Percentiles rank a stretch among this genome's conserved stretches.
These are phyloP conservation scores for Boeremia exigua DNA, from an alignment of 2,329 filamentous ascomycete genomes.

Conservation along the genomic window DNA sequence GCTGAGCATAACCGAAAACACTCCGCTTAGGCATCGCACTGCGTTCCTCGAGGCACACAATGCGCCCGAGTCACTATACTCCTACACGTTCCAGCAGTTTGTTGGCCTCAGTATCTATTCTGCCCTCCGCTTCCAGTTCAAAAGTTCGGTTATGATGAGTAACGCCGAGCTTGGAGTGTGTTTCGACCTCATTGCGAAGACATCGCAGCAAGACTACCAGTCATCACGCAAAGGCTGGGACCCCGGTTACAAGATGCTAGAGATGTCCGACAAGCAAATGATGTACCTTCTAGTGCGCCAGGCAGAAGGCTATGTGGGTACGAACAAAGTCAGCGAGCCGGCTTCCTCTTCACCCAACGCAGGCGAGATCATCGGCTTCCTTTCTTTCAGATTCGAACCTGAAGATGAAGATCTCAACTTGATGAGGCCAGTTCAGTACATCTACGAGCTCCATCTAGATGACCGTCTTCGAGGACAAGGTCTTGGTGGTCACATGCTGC, in stretches of 20 bases:
- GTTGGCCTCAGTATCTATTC: background rate
- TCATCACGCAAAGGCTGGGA: slow-evolving; percentile 69
- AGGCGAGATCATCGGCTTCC: slow-evolving; percentile 49
- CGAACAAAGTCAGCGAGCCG: background rate
- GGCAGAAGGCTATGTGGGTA: background rate
- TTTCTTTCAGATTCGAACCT: slow-evolving; percentile 61
- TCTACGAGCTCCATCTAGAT: slow-evolving; percentile 78
- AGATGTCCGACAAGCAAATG: slow-evolving; percentile 73
- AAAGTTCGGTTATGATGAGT: slow-evolving; percentile 39
- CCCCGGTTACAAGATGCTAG: slow-evolving; percentile 63
- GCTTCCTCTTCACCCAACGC: background rate
- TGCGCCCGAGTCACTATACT: slow-evolving; percentile 1
- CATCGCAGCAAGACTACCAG: slow-evolving; percentile 70
- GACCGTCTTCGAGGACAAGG: slow-evolving; percentile 65
- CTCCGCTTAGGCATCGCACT: slow-evolving; percentile 3
- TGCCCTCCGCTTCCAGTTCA: slow-evolving; percentile 27
- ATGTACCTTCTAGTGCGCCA: slow-evolving; percentile 66
- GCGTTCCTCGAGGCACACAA: slow-evolving; percentile 3
- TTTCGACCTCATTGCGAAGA: slow-evolving; percentile 64
- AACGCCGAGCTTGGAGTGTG: slow-evolving; percentile 55
- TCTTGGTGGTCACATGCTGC: slow-evolving; percentile 67
- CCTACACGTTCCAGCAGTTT: slow-evolving; percentile 4
- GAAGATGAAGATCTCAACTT: slow-evolving; percentile 60
- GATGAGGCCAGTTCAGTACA: slow-evolving; percentile 70
- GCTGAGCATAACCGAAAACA: background rate